A percentile compares a stretch with the other conserved stretches of the same genome.
phyloP scores from a whole-genome alignment of 2,329 filamentous ascomycete genomes.

The Arthroderma uncinatum region DNA sequence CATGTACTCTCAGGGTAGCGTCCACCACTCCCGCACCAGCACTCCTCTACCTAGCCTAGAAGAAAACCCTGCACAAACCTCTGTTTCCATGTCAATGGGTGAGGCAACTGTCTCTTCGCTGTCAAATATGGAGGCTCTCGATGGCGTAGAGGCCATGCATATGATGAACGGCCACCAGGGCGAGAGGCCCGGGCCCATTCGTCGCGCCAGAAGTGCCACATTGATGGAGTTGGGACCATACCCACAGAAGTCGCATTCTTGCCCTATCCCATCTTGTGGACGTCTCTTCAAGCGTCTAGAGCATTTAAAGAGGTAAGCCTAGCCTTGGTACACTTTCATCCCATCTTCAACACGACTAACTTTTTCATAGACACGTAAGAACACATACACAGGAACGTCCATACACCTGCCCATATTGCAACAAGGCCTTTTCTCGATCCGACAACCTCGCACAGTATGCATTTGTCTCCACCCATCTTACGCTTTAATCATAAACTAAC shows the following conservation, averaged over 20 bases:
- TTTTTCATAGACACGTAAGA: constrained; percentile 70
- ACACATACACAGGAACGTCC: constrained; percentile 99
- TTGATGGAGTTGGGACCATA: constrained; percentile 95
- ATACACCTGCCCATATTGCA: constrained; percentile 95
- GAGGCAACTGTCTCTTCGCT: constrained; percentile 50
- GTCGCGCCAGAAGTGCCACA: constrained; percentile 84
- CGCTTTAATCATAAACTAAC: neutral
- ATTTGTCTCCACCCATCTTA: constrained; percentile 2
- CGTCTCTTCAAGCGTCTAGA: constrained; percentile 97
- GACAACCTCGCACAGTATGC: constrained; percentile 96
- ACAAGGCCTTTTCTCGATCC: constrained; percentile 95
- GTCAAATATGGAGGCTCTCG: constrained; percentile 50
- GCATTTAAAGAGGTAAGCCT: constrained; percentile 81
- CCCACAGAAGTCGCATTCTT: constrained; percentile 95
- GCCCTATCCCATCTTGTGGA: constrained; percentile 96
- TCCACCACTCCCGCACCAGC: constrained; percentile 75
- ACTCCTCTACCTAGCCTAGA: constrained; percentile 81
- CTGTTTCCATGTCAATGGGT: constrained; percentile 52
- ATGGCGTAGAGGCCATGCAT: constrained; percentile 34
- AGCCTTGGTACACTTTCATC: constrained; percentile 34
- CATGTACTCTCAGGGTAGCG: constrained; percentile 18
- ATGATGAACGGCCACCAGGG: constrained; percentile 37
- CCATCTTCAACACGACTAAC: constrained; percentile 23
- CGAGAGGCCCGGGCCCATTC: constrained; percentile 57
- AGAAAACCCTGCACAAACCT: constrained; percentile 64